These are phyloP conservation scores for Lentinus brumalis DNA, from an alignment of 768 basidiomycete genomes.

Conservation along the genomic window DNA sequence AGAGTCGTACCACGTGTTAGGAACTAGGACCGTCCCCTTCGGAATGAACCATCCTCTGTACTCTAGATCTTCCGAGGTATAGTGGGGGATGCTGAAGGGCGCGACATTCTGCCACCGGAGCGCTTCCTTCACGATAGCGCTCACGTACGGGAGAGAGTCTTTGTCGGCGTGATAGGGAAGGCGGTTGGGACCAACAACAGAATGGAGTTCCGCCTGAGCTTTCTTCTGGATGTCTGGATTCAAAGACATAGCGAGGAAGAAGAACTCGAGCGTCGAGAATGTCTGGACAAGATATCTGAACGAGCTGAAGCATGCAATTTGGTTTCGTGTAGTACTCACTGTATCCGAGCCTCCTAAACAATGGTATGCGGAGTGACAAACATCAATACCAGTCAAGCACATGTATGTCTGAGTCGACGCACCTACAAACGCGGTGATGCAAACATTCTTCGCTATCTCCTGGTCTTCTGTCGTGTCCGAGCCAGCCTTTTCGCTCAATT, in stretches of 20 bases:
- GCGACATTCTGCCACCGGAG: slow-evolving; percentile 15
- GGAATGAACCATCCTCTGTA: slow-evolving; percentile 28
- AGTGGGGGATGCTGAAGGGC: slow-evolving; percentile 26
- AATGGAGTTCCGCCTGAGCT: slow-evolving; percentile 16
- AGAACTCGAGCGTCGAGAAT: slow-evolving; percentile 25
- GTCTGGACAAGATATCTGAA: slow-evolving; percentile 12
- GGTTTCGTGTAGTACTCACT: not conserved
- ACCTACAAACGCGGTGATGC: slow-evolving; percentile 5
- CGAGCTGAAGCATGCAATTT: not conserved
- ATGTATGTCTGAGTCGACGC: too few relatives aligned
- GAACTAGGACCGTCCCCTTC: slow-evolving; percentile 23
- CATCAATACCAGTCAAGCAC: too few relatives aligned
- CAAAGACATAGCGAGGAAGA: slow-evolving; percentile 31
- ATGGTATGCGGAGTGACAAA: too few relatives aligned
- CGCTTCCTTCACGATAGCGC: slow-evolving; percentile 15
- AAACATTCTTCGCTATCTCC: slow-evolving; percentile 1
- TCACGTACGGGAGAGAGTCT: slow-evolving; percentile 4
- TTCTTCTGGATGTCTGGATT: slow-evolving; percentile 26
- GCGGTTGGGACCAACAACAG: slow-evolving; percentile 12
- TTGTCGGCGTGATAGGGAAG: slow-evolving; percentile 11
- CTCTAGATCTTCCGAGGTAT: slow-evolving; percentile 26
- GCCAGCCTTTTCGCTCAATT: not conserved
- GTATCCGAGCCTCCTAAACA: slow-evolving; percentile 20
- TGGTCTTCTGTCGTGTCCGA: not conserved
- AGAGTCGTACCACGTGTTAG: slow-evolving; percentile 25